Conservation (phyloP, 257 asterid genomes). For the Capsicum chinense region DNA sequence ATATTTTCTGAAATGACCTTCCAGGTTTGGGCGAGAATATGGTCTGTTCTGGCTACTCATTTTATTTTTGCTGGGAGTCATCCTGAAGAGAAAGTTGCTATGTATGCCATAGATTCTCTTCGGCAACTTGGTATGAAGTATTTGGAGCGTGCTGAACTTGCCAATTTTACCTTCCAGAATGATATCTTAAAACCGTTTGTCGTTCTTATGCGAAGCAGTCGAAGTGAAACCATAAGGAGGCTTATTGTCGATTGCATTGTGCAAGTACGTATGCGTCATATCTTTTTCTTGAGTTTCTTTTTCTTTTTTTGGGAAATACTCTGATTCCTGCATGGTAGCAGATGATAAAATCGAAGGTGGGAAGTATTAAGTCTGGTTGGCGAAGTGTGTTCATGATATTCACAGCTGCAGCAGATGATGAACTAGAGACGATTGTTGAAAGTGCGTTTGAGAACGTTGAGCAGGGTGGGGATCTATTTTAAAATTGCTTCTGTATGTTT, state of each 20-base stretch:
- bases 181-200: constrained; percentile 96
- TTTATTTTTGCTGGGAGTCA: constrained; percentile 99
- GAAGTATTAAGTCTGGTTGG: constrained; percentile 99
- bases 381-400: constrained; percentile 99
- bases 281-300: constrained; percentile 26
- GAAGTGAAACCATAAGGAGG: constrained; percentile 87
- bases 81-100: constrained; percentile 98
- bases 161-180: constrained; percentile 99
- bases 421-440: constrained; percentile 85
- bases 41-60: constrained; percentile 96
- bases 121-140: constrained; percentile 97
- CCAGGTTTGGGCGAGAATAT: constrained; percentile 99
- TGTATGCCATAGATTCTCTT: constrained; percentile 99
- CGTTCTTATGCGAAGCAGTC: constrained; percentile 90
- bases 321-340: constrained; percentile 51
- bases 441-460: constrained; percentile 99
- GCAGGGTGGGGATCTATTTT: constrained; percentile 64
- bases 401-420: constrained; percentile 99
- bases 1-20: constrained; percentile 26
- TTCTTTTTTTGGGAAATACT: constrained; percentile 33
- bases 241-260: constrained; percentile 97
- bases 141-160: constrained; percentile 98
- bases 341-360: constrained; percentile 99
- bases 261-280: constrained; percentile 65
- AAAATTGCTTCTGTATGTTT: constrained; percentile 32